A percentile compares a stretch with the other conserved stretches of the same genome.
Evolutionary conservation across 2,329 filamentous ascomycete species (phyloP).

Genomic region (Colletotrichum horii): DNA sequence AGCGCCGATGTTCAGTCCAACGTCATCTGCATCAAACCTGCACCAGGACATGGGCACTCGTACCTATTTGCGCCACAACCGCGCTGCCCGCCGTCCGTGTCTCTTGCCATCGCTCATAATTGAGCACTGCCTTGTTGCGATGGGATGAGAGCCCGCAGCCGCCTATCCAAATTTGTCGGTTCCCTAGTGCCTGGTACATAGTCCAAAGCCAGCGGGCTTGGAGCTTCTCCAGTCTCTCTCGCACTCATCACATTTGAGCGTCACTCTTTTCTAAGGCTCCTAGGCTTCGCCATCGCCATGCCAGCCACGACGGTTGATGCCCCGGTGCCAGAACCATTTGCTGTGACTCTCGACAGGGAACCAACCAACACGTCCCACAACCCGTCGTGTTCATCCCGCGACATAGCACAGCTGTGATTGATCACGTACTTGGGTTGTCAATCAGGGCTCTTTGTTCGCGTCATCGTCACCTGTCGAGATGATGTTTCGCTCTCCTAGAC

Average conservation of each 20-base stretch:
- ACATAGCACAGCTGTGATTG: neutral
- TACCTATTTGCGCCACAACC: neutral
- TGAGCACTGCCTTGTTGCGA: neutral
- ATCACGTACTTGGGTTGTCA: neutral
- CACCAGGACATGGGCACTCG: neutral
- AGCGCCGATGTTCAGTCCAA: neutral
- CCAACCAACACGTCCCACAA: neutral
- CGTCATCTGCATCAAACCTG: neutral
- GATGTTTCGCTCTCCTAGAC: neutral
- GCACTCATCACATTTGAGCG: no score
- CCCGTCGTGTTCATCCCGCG: neutral
- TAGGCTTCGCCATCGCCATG: no score
- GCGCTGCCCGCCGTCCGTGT: neutral
- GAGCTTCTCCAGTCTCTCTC: no score
- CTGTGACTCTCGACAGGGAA: neutral
- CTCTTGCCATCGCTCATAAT: neutral
- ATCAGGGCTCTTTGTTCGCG: neutral
- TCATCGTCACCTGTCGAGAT: neutral
- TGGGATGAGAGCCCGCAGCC: neutral
- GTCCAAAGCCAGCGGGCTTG: no score
- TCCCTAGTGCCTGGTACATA: no score
- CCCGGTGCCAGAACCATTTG: no score
- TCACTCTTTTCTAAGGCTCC: no score
- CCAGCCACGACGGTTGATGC: no score
- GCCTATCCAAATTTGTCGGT: neutral